Evolutionary conservation across 805 yeast genomes (phyloP), one percentile per base, ranked within the genome.

Genomic region (Starmerella floris): DNA sequence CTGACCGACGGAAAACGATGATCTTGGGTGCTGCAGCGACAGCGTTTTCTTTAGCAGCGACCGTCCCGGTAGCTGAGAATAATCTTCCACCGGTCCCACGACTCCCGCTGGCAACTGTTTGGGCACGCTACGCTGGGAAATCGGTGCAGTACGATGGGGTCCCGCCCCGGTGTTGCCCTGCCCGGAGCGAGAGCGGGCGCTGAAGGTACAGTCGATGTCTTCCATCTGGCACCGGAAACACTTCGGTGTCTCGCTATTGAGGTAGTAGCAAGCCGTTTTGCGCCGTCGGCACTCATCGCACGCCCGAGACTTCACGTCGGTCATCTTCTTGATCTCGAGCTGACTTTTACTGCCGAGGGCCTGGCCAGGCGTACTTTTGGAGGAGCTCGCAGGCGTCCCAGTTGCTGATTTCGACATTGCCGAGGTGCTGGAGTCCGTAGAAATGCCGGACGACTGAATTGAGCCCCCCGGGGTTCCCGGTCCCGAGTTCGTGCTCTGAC

Each of bases 1-100:
- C 1, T 94, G 77, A 1, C 97, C 96, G 19, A 87, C 78, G 53
- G 76, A 81, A 55, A 83, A 83, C 17, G 94, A 79, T 0, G 95
- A 84, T 44, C 95, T 66, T 1, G 97, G 95, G 54, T 77, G 83
- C 57, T 84, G 95, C 19, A 83, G 62, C n/a, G 82, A 72, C 26
- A 78, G 64, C 0, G 85, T 77, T 51, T 74, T 77, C 53, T 77
- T 78, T 49, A 79, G 66, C 22, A 79, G 59, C 3, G 83, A 76
- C 46, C 76, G 71, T 2, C 76, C 76, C 50, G 71, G 76, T 59
- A 79, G 68, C 32, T 67, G 58, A 1, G 83, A 69, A 58, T 80
- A 79, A 57, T 80, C 87, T 40, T 73, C 77, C 13, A 79, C 67
- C 1, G 84, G 84, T 6, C 53, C 52, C 10, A 43, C 30, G 15